Conservation (phyloP, 2,329 filamentous ascomycete genomes). For the Lasiodiplodia sp. region DNA sequence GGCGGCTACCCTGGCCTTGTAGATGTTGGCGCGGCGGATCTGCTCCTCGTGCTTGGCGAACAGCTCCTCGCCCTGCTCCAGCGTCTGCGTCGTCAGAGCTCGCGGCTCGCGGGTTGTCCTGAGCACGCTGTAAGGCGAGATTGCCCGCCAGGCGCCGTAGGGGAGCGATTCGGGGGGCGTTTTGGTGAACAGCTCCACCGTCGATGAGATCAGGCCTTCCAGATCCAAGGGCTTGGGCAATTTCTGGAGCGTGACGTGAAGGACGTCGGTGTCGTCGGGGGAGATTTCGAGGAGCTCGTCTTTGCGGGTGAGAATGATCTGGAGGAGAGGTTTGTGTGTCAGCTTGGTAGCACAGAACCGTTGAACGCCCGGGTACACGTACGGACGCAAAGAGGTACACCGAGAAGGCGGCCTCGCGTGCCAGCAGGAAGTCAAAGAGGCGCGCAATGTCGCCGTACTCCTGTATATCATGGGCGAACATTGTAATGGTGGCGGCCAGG, state of each 20-base stretch:
- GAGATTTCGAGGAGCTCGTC: constrained; percentile 87
- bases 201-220: constrained; percentile 74
- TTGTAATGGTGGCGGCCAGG: constrained; percentile 87
- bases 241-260: constrained; percentile 84
- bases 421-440: constrained; percentile 90
- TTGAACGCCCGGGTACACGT: constrained; percentile 27
- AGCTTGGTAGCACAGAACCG: constrained; percentile 24
- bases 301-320: constrained; percentile 81
- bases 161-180: constrained; percentile 77
- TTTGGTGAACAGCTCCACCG: constrained; percentile 67
- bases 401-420: constrained; percentile 83
- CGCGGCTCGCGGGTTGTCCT: constrained; percentile 75
- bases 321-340: constrained; percentile 15
- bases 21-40: constrained; percentile 70
- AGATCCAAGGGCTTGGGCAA: constrained; percentile 82
- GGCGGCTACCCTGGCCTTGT: constrained; percentile 55
- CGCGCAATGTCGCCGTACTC: constrained; percentile 87
- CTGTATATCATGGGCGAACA: constrained; percentile 96
- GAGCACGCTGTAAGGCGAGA: constrained; percentile 80
- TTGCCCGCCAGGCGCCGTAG: constrained; percentile 69
- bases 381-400: constrained; percentile 82
- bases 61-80: constrained; percentile 70
- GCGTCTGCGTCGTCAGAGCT: constrained; percentile 61
- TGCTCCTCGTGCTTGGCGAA: constrained; percentile 77
- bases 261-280: constrained; percentile 85